Conservation (phyloP, 208 protist genomes). For the Chromosphaera perkinsii region DNA sequence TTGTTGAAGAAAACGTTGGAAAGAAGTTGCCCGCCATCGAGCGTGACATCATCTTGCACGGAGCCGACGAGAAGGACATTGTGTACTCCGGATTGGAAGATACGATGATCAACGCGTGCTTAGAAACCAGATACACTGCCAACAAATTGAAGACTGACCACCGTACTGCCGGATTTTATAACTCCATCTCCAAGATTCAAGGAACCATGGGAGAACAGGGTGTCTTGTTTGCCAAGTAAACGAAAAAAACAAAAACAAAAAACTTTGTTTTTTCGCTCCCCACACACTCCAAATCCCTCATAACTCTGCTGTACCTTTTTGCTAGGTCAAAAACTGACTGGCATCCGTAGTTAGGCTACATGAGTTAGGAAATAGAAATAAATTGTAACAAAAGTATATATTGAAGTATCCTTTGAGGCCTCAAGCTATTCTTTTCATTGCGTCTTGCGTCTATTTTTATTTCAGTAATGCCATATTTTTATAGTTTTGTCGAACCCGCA, state of each 20-base stretch:
- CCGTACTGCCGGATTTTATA: conserved; percentile 30
- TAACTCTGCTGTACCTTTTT: too few species aligned
- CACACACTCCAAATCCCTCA: too few species aligned
- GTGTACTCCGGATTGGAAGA: conserved; percentile 70
- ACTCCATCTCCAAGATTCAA: conserved; percentile 33
- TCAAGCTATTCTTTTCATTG: too few species aligned
- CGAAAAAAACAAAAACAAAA: background rate
- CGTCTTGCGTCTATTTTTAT: too few species aligned
- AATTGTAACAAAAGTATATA: too few species aligned
- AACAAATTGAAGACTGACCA: conserved; percentile 26
- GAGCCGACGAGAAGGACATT: conserved; percentile 65
- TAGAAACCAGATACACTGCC: conserved; percentile 49
- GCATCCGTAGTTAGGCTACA: too few species aligned
- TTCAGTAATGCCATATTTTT: too few species aligned
- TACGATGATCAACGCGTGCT: conserved; percentile 63
- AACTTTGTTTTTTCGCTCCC: too few species aligned
- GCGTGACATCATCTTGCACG: conserved; percentile 47
- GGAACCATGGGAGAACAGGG: conserved; percentile 21
- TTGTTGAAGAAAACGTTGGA: conserved; percentile 40
- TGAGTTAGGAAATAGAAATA: too few species aligned
- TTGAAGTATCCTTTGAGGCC: too few species aligned
- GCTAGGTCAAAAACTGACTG: too few species aligned
- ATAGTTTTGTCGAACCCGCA: too few species aligned
- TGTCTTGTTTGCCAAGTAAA: conserved; percentile 25
- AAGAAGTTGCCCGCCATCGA: conserved; percentile 27